These are phyloP conservation scores for Pseudocercospora musae DNA, from an alignment of 2,329 filamentous ascomycete genomes.

Conservation along the genomic window DNA sequence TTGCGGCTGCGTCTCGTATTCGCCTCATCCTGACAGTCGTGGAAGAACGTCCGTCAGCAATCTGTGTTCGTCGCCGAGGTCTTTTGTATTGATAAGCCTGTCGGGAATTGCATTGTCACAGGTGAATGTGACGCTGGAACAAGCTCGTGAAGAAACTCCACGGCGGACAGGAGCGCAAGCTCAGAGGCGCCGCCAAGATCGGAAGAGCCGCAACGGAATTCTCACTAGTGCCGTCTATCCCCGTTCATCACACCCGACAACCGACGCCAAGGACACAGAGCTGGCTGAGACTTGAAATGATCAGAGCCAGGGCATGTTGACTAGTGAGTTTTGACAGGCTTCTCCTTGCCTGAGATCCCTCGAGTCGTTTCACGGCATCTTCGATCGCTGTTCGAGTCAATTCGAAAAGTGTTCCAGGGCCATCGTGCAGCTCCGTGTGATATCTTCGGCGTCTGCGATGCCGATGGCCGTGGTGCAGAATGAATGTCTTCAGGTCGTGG, in stretches of 20 bases:
- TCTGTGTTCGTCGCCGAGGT: neutral
- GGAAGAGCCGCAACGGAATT: neutral
- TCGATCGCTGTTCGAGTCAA: neutral
- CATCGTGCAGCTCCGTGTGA: constrained; percentile 4
- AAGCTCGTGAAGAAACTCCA: constrained; percentile 9
- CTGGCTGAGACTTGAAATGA: constrained; percentile 1
- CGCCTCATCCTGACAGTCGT: neutral
- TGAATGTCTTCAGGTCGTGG: neutral
- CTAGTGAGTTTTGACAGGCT: neutral
- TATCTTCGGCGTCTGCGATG: constrained; percentile 7
- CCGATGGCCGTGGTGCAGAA: neutral
- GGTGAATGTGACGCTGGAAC: neutral
- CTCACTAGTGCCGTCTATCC: neutral
- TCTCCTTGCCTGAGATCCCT: constrained; percentile 4
- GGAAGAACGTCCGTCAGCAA: neutral
- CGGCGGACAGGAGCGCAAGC: neutral
- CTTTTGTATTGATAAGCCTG: neutral
- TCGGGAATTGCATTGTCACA: neutral
- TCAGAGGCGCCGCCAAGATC: constrained; percentile 1
- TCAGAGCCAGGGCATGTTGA: neutral
- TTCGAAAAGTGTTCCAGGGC: neutral
- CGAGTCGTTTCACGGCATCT: neutral
- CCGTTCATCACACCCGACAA: neutral
- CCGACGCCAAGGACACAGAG: constrained; percentile 5
- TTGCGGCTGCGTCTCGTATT: neutral